phyloP scores from a whole-genome alignment of 2,329 filamentous ascomycete species.

The Pseudogymnoascus sp. region DNA sequence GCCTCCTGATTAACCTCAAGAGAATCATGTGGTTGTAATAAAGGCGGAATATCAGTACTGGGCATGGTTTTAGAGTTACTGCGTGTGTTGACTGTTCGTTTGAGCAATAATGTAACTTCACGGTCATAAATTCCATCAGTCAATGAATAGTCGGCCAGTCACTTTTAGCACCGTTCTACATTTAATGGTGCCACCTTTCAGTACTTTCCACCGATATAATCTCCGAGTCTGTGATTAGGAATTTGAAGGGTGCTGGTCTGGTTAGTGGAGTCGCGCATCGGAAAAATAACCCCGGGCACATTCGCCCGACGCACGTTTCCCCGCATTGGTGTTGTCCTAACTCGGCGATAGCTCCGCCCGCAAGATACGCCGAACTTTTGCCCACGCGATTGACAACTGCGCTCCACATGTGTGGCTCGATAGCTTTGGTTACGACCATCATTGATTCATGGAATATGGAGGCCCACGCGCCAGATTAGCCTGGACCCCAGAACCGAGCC shows the following conservation, averaged over 20 bases:
- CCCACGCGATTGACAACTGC: neutral
- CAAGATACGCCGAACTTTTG: neutral
- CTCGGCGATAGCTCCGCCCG: neutral
- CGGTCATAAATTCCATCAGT: neutral
- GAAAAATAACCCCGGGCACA: neutral
- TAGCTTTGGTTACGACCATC: neutral
- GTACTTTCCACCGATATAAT: neutral
- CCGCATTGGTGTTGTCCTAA: neutral
- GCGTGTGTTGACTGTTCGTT: neutral
- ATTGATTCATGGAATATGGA: neutral
- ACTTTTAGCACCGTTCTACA: neutral
- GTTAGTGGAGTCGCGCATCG: neutral
- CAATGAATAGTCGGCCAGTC: neutral
- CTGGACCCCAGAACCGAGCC: neutral
- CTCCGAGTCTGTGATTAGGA: neutral
- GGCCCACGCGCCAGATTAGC: constrained; percentile 1
- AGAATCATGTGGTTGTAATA: neutral
- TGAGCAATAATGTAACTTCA: neutral
- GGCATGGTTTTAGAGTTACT: neutral
- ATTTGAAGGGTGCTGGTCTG: neutral
- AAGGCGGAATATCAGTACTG: neutral
- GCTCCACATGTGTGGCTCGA: neutral
- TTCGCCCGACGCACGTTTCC: neutral
- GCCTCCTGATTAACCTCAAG: neutral
- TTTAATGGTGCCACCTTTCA: constrained; percentile 2